A percentile compares a stretch with the other conserved stretches of the same genome.
These are phyloP conservation scores for Eruca vesicaria DNA, from an alignment of 441 rosid species.

Conservation along the genomic window DNA sequence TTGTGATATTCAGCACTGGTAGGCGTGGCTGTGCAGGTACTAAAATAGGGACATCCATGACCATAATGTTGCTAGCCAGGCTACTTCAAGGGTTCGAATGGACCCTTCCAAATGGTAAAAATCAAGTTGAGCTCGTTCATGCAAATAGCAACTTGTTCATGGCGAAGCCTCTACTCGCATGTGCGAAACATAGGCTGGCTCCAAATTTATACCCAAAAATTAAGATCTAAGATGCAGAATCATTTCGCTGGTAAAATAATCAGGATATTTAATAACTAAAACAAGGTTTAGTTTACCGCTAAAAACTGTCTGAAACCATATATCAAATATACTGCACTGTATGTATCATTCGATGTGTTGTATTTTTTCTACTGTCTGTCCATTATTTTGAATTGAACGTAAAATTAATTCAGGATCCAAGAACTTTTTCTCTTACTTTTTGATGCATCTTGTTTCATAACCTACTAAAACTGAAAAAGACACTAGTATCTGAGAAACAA, in stretches of 20 bases:
- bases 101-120: slow-evolving; percentile 2
- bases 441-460: too few relatives aligned
- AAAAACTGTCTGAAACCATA: background rate
- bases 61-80: slow-evolving; percentile 29
- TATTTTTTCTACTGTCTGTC: too few relatives aligned
- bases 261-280: background rate
- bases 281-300: background rate
- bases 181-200: slow-evolving; percentile 25
- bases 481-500: too few relatives aligned
- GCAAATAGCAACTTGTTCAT: slow-evolving; percentile 8
- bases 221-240: background rate
- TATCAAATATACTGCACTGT: background rate
- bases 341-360: too few relatives aligned
- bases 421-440: too few relatives aligned
- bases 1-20: slow-evolving; percentile 31
- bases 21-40: slow-evolving; percentile 34
- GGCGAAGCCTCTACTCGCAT: slow-evolving; percentile 32
- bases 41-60: slow-evolving; percentile 22
- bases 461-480: too few relatives aligned
- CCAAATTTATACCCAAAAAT: background rate
- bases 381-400: too few relatives aligned
- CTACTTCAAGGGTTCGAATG: slow-evolving; percentile 32
- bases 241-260: background rate
- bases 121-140: slow-evolving; percentile 17
- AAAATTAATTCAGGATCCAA: too few relatives aligned